A percentile compares a stretch with the other conserved stretches of the same genome.
phyloP scores from a whole-genome alignment of 2,329 filamentous ascomycete species.

The Aureobasidium sp. region DNA sequence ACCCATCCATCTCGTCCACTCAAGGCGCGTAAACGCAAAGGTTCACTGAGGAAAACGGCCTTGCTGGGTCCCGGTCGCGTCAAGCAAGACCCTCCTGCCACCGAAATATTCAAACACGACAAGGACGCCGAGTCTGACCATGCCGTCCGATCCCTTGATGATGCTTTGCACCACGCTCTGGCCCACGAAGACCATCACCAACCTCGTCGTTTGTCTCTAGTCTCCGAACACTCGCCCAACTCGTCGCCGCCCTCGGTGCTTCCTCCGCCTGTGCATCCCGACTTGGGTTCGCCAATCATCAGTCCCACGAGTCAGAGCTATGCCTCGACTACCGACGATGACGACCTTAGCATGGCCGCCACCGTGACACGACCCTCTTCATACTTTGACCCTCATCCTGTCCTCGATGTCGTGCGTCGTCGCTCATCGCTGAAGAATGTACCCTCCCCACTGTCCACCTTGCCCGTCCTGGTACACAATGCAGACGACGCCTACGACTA shows the following conservation, averaged over 20 bases:
- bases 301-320: slow-evolving; percentile 47
- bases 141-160: slow-evolving; percentile 10
- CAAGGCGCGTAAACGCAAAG: slow-evolving; percentile 64
- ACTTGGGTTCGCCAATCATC: slow-evolving; percentile 21
- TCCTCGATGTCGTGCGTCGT: slow-evolving; percentile 18
- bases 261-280: slow-evolving; percentile 3
- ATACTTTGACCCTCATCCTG: slow-evolving; percentile 24
- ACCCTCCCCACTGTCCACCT: slow-evolving; percentile 19
- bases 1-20: slow-evolving; percentile 45
- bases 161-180: slow-evolving; percentile 9
- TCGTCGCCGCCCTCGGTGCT: slow-evolving; percentile 8
- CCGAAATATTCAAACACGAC: slow-evolving; percentile 19
- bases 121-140: slow-evolving; percentile 16
- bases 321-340: slow-evolving; percentile 75
- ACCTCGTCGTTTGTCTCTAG: slow-evolving; percentile 16
- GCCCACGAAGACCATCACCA: slow-evolving; percentile 2
- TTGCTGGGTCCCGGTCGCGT: slow-evolving; percentile 63
- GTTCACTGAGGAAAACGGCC: slow-evolving; percentile 81
- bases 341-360: slow-evolving; percentile 45
- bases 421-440: slow-evolving; percentile 18
- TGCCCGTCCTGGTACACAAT: slow-evolving; percentile 20
- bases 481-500: slow-evolving; percentile 71
- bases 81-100: slow-evolving; percentile 27
- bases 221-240: slow-evolving; percentile 8
- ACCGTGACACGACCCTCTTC: slow-evolving; percentile 21